Percentiles rank a stretch among this genome's conserved stretches.
These are phyloP conservation scores for Pseudohalonectria lignicola DNA, from an alignment of 2,329 filamentous ascomycete species.

Conservation along the genomic window DNA sequence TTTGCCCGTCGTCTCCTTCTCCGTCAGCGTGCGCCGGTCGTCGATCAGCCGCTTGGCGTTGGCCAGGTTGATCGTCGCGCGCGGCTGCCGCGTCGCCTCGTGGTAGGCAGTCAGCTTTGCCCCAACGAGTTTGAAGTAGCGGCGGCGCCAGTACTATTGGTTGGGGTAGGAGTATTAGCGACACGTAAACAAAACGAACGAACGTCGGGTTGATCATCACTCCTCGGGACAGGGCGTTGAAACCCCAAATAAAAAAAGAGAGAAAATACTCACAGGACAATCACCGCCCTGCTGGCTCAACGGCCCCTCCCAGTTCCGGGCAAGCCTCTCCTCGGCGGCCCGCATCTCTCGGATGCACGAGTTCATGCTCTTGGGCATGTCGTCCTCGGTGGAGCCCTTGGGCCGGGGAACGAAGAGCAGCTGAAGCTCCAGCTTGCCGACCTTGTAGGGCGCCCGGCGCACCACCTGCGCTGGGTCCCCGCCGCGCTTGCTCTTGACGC, in stretches of 20 bases:
- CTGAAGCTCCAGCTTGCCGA: slow-evolving; percentile 90
- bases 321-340: slow-evolving; percentile 71
- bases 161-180: slow-evolving; percentile 22
- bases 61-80: slow-evolving; percentile 90
- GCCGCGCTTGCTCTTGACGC: slow-evolving; percentile 87
- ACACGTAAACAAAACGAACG: not conserved
- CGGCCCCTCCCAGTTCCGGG: slow-evolving; percentile 74
- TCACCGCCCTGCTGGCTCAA: slow-evolving; percentile 96
- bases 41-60: slow-evolving; percentile 92
- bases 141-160: slow-evolving; percentile 83
- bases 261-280: slow-evolving; percentile 67
- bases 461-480: slow-evolving; percentile 43
- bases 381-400: slow-evolving; percentile 75
- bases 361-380: slow-evolving; percentile 99
- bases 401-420: slow-evolving; percentile 90
- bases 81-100: slow-evolving; percentile 87
- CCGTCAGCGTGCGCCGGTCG: slow-evolving; percentile 71
- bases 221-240: not conserved
- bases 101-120: slow-evolving; percentile 92
- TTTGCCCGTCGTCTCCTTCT: slow-evolving; percentile 70
- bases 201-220: not conserved
- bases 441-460: slow-evolving; percentile 86
- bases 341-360: slow-evolving; percentile 88
- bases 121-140: slow-evolving; percentile 90
- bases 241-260: not conserved